Percentiles rank a stretch among this genome's conserved stretches.
phyloP scores from a whole-genome alignment of 306 rosid species.

The Citrullus amarus region DNA sequence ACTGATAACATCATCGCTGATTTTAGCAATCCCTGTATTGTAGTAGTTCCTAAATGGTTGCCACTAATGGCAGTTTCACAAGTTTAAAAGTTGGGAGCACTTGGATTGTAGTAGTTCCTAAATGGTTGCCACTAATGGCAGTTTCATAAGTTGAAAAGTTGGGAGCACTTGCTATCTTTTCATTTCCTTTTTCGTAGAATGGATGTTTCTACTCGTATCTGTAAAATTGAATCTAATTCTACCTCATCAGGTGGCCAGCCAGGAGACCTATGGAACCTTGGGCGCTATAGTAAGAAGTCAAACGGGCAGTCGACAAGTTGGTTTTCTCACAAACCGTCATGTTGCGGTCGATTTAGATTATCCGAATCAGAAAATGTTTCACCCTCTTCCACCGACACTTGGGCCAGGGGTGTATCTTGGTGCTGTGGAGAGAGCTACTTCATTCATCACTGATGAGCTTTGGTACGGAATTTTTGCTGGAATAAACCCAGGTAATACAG shows the following conservation, averaged over 20 bases:
- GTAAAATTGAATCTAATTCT: neutral
- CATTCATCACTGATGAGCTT: constrained; percentile 92
- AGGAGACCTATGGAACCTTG: constrained; percentile 95
- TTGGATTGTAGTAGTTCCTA: no score
- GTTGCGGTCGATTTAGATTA: constrained; percentile 95
- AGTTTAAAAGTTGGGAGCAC: no score
- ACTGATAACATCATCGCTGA: neutral
- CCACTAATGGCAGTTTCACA: no score
- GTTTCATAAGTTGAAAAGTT: neutral
- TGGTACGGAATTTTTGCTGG: constrained; percentile 99
- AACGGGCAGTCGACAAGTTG: constrained; percentile 88
- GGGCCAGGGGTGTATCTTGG: constrained; percentile 99
- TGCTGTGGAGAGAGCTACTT: constrained; percentile 97
- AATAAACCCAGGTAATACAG: constrained; percentile 82
- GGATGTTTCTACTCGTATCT: neutral
- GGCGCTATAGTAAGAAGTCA: constrained; percentile 97
- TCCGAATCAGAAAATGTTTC: constrained; percentile 99
- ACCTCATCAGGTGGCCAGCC: constrained; percentile 73
- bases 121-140: neutral
- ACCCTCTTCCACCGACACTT: constrained; percentile 91
- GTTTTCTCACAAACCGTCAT: constrained; percentile 96
- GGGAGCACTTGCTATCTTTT: neutral
- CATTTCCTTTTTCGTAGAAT: neutral
- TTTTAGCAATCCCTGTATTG: neutral
- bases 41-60: neutral